Base-by-base conservation (phyloP, 306 rosid species). In the Ormosia semicastrata region DNA sequence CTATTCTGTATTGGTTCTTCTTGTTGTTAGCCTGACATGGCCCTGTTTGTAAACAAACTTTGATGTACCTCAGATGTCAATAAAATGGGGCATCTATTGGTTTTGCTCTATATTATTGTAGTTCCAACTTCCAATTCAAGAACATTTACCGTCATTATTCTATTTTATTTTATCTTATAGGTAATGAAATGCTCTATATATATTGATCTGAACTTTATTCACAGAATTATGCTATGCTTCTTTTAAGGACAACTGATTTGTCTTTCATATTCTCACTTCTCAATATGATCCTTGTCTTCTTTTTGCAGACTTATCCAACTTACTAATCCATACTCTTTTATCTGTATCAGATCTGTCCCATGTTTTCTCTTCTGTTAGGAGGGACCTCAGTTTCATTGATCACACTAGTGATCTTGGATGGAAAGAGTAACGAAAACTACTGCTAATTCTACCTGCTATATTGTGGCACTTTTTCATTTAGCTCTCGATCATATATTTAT, bases 321-420 rank as follows among this genome's bases (percentile, higher is more conserved):
- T 43, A 54, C 78, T 80, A 17, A 71, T 70, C n/a, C n/a, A n/a
- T n/a, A n/a, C 56, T 76, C 53, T 63, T 47, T 63, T 66, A 49
- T 78, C 66, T 77, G 56, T 84, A 64, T 29, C 92, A 94, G 98
- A 94, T 83, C 89, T 94, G 50, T 88, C 97, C 44, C 91, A 94
- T 40, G 97, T 89, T 74, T 94, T 94, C 85, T 94, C 98, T 37
- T 86, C 90, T 57, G 90, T 92, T 24, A 46, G 84, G 77, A 89
- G 98, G 83, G 94, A 90, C 78, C 87, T 90, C 85, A 94, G 82
- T 84, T 91, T 94, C 85, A 84, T 94, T 75, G 94, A 91, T 69
- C 94, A 94, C 84, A 90, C 97, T 30, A 78, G 97, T 49, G 97
- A 94, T 73, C 93, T 94, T 81, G 93, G 94, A 83, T 94, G 94